These are phyloP conservation scores for Pestalotiopsis sp. DNA, from an alignment of 2,329 filamentous ascomycete genomes.

Conservation along the genomic window DNA sequence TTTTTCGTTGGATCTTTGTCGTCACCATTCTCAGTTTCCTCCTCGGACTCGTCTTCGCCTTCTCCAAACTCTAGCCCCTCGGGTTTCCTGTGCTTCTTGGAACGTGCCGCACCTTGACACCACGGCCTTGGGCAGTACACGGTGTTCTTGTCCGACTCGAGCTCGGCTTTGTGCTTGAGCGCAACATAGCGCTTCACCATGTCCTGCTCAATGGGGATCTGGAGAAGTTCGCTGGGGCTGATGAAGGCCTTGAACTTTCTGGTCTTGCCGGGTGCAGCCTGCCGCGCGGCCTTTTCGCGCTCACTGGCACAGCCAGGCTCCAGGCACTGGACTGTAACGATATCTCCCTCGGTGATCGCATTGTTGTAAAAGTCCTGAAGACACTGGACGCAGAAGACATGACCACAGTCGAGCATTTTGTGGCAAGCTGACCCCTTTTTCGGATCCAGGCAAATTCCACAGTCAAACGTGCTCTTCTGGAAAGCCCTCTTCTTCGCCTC, in stretches of 20 bases:
- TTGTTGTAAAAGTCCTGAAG: conserved; percentile 88
- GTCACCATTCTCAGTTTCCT: conserved; percentile 52
- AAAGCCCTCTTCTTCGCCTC: conserved; percentile 76
- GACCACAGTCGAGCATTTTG: conserved; percentile 78
- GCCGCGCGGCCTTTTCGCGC: conserved; percentile 38
- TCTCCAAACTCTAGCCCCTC: conserved; percentile 64
- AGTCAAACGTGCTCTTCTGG: conserved; percentile 83
- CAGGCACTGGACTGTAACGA: conserved; percentile 79
- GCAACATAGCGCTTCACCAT: conserved; percentile 84
- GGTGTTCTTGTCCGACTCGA: conserved; percentile 89
- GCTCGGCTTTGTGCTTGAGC: conserved; percentile 88
- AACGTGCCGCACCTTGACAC: conserved; percentile 87
- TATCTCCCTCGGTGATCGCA: conserved; percentile 83
- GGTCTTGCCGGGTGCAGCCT: conserved; percentile 40
- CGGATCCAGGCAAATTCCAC: conserved; percentile 86
- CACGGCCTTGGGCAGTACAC: conserved; percentile 90
- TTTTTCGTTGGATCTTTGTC: conserved; percentile 20
- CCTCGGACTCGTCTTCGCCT: conserved; percentile 49
- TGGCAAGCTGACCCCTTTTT: conserved; percentile 87
- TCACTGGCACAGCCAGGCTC: conserved; percentile 77
- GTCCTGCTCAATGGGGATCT: conserved; percentile 72
- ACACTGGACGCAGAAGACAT: conserved; percentile 91
- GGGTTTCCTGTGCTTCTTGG: conserved; percentile 73
- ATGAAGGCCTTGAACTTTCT: conserved; percentile 69
- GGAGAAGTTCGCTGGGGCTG: conserved; percentile 80